These are phyloP conservation scores for Candida pini DNA, from an alignment of 805 yeast genomes.

Conservation along the genomic window DNA sequence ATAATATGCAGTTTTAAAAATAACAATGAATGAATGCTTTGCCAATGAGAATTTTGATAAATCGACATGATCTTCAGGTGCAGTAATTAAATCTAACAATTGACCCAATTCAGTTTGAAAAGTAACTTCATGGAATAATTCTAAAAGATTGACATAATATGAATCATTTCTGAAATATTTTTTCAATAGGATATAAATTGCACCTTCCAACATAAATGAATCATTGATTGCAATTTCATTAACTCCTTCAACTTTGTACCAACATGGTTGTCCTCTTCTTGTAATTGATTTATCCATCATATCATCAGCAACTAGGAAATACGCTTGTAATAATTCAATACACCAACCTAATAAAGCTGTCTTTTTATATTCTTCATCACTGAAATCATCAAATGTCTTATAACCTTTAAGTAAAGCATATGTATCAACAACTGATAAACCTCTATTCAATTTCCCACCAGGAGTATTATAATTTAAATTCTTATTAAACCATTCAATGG, in stretches of 20 bases:
- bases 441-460: conserved; percentile 96
- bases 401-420: conserved; percentile 72
- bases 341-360: conserved; percentile 94
- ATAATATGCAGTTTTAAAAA: conserved; percentile 95
- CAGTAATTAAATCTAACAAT: conserved; percentile 89
- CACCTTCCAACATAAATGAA: conserved; percentile 93
- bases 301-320: conserved; percentile 95
- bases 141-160: conserved; percentile 85
- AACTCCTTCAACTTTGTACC: conserved; percentile 80
- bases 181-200: conserved; percentile 83
- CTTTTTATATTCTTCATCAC: conserved; percentile 66
- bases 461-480: conserved; percentile 82
- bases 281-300: conserved; percentile 97
- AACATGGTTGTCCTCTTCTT: conserved; percentile 97
- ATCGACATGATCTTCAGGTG: conserved; percentile 94
- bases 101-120: conserved; percentile 98
- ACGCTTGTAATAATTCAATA: conserved; percentile 91
- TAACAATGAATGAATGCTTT: conserved; percentile 93
- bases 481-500: conserved; percentile 76
- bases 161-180: conserved; percentile 77
- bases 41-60: conserved; percentile 77
- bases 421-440: conserved; percentile 91
- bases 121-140: conserved; percentile 94
- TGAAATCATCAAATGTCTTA: conserved; percentile 50
- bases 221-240: conserved; percentile 95